These are phyloP conservation scores for Saccharomyces kudriavzevii DNA, from an alignment of 805 yeast species.

Conservation along the genomic window DNA sequence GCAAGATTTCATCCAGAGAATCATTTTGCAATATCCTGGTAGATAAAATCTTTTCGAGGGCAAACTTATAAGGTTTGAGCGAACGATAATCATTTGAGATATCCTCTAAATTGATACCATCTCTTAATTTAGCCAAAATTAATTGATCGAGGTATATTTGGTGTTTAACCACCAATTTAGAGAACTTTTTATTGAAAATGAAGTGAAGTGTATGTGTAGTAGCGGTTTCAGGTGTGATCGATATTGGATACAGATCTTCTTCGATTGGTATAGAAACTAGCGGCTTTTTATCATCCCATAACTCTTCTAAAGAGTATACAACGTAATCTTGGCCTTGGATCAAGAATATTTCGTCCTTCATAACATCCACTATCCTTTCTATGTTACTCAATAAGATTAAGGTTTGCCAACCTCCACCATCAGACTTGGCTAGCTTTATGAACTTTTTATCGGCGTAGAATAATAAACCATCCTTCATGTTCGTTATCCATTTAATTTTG, in stretches of 20 bases:
- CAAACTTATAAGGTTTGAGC: constrained; percentile 27
- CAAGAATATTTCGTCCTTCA: constrained; percentile 17
- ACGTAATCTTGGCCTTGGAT: constrained; percentile 14
- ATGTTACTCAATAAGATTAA: constrained; percentile 14
- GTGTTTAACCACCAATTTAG: constrained; percentile 18
- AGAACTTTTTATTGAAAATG: constrained; percentile 12
- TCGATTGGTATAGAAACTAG: constrained; percentile 14
- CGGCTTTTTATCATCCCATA: constrained; percentile 18
- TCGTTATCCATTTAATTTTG: constrained; percentile 22
- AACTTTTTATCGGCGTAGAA: constrained; percentile 15
- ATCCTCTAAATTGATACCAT: constrained; percentile 7
- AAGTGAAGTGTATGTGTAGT: constrained; percentile 23
- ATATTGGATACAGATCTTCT: constrained; percentile 25
- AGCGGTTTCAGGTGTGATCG: constrained; percentile 24
- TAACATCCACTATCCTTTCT: constrained; percentile 25
- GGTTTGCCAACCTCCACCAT: constrained; percentile 14
- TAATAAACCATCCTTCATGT: constrained; percentile 20
- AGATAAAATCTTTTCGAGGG: constrained; percentile 29
- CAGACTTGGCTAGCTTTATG: constrained; percentile 9
- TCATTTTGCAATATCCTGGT: constrained; percentile 18
- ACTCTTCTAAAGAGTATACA: constrained; percentile 14
- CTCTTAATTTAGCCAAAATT: constrained; percentile 12
- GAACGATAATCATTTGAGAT: constrained; percentile 19
- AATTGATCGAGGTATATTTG: constrained; percentile 27
- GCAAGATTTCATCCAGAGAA: constrained; percentile 18